Conservation (phyloP, 768 basidiomycete species). For the Pulveroboletus sp. region DNA sequence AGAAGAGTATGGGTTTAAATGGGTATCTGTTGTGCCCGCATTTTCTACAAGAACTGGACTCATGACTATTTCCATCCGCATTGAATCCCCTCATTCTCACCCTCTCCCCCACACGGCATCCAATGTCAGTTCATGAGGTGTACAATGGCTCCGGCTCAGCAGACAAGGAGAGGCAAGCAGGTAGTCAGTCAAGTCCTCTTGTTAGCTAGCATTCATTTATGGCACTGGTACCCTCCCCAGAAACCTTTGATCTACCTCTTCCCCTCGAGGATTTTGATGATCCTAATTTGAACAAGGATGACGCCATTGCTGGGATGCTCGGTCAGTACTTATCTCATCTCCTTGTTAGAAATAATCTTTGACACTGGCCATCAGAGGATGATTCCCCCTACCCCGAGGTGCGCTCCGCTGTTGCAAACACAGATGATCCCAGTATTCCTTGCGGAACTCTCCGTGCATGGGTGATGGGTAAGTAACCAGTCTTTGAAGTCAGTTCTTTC, state of each 20-base stretch:
- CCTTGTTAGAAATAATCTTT: too few species aligned
- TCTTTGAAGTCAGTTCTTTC: neutral
- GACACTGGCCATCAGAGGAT: too few species aligned
- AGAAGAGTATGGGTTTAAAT: too few species aligned
- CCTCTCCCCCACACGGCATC: neutral
- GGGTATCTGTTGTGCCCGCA: neutral
- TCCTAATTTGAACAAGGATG: too few species aligned
- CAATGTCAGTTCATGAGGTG: slow-evolving; percentile 21
- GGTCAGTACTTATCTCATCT: too few species aligned
- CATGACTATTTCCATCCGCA: neutral
- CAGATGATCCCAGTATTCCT: too few species aligned
- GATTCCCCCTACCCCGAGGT: too few species aligned
- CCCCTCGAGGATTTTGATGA: too few species aligned
- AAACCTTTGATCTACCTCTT: too few species aligned
- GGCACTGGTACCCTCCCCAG: neutral
- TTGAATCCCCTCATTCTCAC: too few species aligned
- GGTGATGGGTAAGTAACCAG: slow-evolving; percentile 39
- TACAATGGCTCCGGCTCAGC: slow-evolving; percentile 14
- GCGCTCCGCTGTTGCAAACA: too few species aligned
- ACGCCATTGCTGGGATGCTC: slow-evolving; percentile 21
- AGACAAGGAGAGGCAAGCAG: slow-evolving; percentile 21
- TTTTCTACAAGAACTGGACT: slow-evolving; percentile 13
- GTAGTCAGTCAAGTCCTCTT: neutral
- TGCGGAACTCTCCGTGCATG: slow-evolving; percentile 57
- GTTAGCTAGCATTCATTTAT: neutral